These are phyloP conservation scores for Myriosclerotinia scirpicola DNA, from an alignment of 2,329 filamentous ascomycete genomes.

Conservation along the genomic window DNA sequence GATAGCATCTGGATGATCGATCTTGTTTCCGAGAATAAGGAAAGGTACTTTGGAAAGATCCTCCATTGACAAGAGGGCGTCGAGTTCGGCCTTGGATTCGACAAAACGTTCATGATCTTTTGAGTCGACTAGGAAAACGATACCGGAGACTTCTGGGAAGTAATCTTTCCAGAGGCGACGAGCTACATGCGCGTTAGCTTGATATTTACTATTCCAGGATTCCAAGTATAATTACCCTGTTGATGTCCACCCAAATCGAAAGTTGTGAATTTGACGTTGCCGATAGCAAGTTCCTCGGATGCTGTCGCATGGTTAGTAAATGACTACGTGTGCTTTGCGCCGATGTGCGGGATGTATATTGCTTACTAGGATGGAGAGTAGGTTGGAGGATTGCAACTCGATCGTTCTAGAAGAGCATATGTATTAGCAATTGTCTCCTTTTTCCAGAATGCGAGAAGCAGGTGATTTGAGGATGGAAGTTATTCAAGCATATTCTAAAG, in stretches of 20 bases:
- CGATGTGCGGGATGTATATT: background rate
- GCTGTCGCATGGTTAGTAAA: slow-evolving; percentile 50
- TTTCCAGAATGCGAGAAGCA: slow-evolving; percentile 8
- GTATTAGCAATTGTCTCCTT: slow-evolving; percentile 29
- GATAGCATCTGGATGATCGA: slow-evolving; percentile 94
- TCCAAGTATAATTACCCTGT: slow-evolving; percentile 60
- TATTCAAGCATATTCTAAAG: background rate
- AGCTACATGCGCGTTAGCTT: slow-evolving; percentile 51
- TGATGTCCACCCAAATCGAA: slow-evolving; percentile 93
- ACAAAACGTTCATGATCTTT: slow-evolving; percentile 93
- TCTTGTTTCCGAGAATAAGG: slow-evolving; percentile 97
- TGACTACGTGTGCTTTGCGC: slow-evolving; percentile 27
- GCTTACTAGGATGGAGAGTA: slow-evolving; percentile 81
- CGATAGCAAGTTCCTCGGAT: slow-evolving; percentile 88
- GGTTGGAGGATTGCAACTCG: slow-evolving; percentile 88
- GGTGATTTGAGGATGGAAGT: background rate
- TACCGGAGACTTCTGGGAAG: slow-evolving; percentile 93
- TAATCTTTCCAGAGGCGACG: slow-evolving; percentile 96
- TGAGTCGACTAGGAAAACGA: slow-evolving; percentile 96
- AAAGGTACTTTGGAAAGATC: slow-evolving; percentile 95
- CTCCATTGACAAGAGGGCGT: slow-evolving; percentile 94
- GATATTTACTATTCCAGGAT: slow-evolving; percentile 9
- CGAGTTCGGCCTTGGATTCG: slow-evolving; percentile 96
- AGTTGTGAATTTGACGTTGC: slow-evolving; percentile 91
- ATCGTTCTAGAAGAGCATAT: slow-evolving; percentile 64